Base-by-base conservation (phyloP, 2,329 filamentous ascomycete species). In the Penicillium sp. region DNA sequence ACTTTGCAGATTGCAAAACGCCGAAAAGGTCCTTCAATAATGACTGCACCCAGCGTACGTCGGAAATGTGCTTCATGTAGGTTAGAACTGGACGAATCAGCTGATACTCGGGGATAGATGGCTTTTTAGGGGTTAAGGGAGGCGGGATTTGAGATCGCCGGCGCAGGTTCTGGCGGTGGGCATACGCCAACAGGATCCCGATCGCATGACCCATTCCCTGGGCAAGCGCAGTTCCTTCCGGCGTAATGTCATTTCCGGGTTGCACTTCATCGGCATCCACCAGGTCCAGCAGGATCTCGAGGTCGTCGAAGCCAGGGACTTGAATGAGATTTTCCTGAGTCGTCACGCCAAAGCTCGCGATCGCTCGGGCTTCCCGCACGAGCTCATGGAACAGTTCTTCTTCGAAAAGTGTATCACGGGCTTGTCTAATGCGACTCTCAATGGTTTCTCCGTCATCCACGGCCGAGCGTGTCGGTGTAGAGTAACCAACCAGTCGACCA, bases 301-400 rank as follows among this genome's bases (percentile, higher is more conserved):
- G 76, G 3, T 75, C 68, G 1, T 75, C 61, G n/a, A 77, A 75
- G 1, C 82, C 66, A 3, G 77, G 72, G 60, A 83, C 81, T 9
- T 75, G 74, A 35, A 89, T 75, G 3, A 76, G 71, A 22, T 80
- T 73, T 12, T 79, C 82, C 30, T 81, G 77, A 12, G 84, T 79
- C 22, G 78, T 79, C 11, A 96, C 84, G 9, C 85, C 82, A 52
- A 88, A 84, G 10, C 84, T 82, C 3, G 85, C 78, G 18, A 95
- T 75, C 0, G 79, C 78, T 13, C 90, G 85, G 0, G 87, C 84
- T 70, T 99, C 93, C 14, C 89, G 80, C 44, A 86, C 84, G 52
- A 97, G 77, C 70, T 99, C 93, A 59, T 95, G 84, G 79, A 90
- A 96, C 1, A 99, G 74, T 65, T 99, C 93, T 2, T 85, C 79